Evolutionary conservation across 495 filamentous ascomycete genomes (phyloP), one percentile per base, ranked within the genome.

Genomic region (Aspergillus hancockii): DNA sequence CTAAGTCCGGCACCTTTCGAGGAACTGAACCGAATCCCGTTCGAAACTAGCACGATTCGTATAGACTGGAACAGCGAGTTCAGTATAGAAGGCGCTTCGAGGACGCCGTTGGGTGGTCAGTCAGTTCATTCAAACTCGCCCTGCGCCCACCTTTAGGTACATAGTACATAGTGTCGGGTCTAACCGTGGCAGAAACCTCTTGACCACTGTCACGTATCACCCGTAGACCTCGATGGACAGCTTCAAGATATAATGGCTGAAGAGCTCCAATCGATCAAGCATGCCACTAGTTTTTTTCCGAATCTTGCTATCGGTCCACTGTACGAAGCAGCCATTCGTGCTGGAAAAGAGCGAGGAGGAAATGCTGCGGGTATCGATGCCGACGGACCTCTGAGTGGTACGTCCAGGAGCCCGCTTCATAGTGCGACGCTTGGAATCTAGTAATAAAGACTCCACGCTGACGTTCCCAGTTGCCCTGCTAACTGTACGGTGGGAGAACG

Each of bases 211-310:
- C 12, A 77, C 77, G 4, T 75, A 72, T 41, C 50, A 55, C 13
- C 67, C 67, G n/a, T 65, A 3, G 55, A 34, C 78, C 83, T 30
- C 70, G 88, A 70, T 83, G 88, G 1, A 78, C 77, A 7, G 89
- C 85, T n/a, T 85, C 86, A 13, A 81, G 87, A 31, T 89, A 88
- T 43, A 78, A 79, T 68, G 54, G 53, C 63, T 2, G 62, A 71
- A 41, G 67, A 74, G 46, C 46, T 71, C 9, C 38, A 66, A n/a
- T 60, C 68, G 34, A 63, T 79, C 52, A 68, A 68, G 31, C 62
- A 67, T 18, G 57, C 69, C 0, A 36, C 65, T 13, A 70, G 70
- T 28, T 68, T 82, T 47, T 55, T 67, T 8, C 75, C 76, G 0
- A 72, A 75, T 10, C 60, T 75, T 43, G 58, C 77, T 19, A 72